Evolutionary conservation across 1,139 yeast species (phyloP).

Genomic region (Torulaspora pretoriensis): DNA sequence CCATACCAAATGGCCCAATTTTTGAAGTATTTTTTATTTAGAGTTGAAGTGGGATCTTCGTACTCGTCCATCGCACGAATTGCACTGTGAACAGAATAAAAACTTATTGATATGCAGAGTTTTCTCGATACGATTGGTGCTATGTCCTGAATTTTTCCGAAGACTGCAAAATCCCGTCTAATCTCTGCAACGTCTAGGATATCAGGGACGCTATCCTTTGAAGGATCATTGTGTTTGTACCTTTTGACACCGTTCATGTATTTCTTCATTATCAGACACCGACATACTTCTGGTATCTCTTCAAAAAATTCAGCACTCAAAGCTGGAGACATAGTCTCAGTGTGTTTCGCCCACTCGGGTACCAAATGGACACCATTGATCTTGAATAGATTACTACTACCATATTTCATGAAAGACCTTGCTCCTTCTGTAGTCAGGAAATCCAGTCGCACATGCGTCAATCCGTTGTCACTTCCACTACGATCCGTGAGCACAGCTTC

Average conservation of each 20-base stretch:
- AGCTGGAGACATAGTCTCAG: constrained; percentile 7
- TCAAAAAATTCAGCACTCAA: constrained; percentile 1
- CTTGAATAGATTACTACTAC: constrained; percentile 53
- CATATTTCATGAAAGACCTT: constrained; percentile 49
- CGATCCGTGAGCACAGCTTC: constrained; percentile 44
- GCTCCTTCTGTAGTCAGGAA: constrained; percentile 58
- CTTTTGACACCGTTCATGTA: constrained; percentile 11
- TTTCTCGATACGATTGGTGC: constrained; percentile 65
- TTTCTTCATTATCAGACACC: constrained; percentile 42
- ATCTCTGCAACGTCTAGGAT: constrained; percentile 42
- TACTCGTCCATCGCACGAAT: constrained; percentile 55
- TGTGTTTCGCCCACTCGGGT: constrained; percentile 38
- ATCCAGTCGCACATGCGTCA: constrained; percentile 44
- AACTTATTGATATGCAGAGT: constrained; percentile 60
- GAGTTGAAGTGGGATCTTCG: constrained; percentile 35
- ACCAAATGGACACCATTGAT: constrained; percentile 54
- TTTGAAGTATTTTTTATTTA: constrained; percentile 45
- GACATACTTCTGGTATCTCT: constrained; percentile 36
- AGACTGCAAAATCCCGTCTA: constrained; percentile 47
- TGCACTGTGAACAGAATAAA: constrained; percentile 58
- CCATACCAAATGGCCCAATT: constrained; percentile 68
- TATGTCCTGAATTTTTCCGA: constrained; percentile 61
- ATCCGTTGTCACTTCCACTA: constrained; percentile 11
- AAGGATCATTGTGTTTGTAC: constrained; percentile 22
- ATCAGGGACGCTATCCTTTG: constrained; percentile 32